Evolutionary conservation across 2,329 filamentous ascomycete species (phyloP).

Genomic region (Rutstroemia sp.): DNA sequence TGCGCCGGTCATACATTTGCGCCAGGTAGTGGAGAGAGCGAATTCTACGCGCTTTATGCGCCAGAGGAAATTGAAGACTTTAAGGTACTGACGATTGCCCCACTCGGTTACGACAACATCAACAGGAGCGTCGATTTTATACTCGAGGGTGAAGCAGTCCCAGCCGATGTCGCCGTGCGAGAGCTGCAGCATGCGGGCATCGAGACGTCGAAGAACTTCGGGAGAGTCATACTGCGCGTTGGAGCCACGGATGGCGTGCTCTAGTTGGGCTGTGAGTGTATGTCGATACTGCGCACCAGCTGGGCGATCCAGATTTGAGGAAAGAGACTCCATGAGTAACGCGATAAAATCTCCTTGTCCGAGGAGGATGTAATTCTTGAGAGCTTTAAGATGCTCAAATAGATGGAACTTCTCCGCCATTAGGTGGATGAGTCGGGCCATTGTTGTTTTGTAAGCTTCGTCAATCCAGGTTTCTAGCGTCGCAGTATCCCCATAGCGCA

Average conservation of each 20-base stretch:
- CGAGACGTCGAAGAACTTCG: constrained; percentile 83
- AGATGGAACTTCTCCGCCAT: constrained; percentile 95
- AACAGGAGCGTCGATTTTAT: constrained; percentile 93
- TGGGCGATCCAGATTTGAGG: constrained; percentile 85
- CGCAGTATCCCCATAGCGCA: constrained; percentile 87
- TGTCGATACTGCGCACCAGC: constrained; percentile 97
- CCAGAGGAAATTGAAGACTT: constrained; percentile 99
- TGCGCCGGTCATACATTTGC: constrained; percentile 90
- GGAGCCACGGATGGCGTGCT: constrained; percentile 93
- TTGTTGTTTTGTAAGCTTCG: constrained; percentile 94
- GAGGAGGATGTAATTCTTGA: constrained; percentile 91
- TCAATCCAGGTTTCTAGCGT: constrained; percentile 91
- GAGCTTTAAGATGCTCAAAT: constrained; percentile 81
- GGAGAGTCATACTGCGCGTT: constrained; percentile 94
- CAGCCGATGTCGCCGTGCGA: constrained; percentile 96
- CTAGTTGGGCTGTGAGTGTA: constrained; percentile 92
- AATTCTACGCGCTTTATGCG: constrained; percentile 97
- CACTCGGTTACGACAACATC: constrained; percentile 97
- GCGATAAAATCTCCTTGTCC: constrained; percentile 97
- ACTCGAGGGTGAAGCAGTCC: constrained; percentile 98
- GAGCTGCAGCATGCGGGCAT: constrained; percentile 96
- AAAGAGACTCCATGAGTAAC: constrained; percentile 90
- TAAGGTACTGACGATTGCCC: constrained; percentile 92
- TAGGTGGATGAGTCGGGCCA: constrained; percentile 86
- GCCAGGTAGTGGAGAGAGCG: constrained; percentile 82